Conservation (phyloP, 805 yeast species). For the Ogataea zsoltii region DNA sequence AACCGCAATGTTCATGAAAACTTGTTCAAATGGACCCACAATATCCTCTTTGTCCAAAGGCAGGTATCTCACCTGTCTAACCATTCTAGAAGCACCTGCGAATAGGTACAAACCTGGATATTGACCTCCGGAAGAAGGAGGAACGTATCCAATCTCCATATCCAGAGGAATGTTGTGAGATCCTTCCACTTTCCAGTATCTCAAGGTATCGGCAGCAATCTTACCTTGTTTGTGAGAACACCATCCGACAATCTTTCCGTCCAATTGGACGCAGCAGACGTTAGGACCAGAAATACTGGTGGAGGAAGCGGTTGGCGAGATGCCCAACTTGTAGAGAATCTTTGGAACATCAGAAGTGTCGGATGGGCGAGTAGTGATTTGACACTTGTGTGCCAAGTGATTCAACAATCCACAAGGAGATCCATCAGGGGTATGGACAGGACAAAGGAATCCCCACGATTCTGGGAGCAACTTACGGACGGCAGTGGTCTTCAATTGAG, state of each 20-base stretch:
- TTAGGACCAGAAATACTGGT: conserved; percentile 77
- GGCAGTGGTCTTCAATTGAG: conserved; percentile 95
- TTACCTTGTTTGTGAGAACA: conserved; percentile 86
- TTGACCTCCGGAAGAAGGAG: conserved; percentile 94
- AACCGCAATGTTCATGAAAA: conserved; percentile 93
- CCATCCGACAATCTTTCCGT: conserved; percentile 93
- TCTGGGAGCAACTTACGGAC: conserved; percentile 96
- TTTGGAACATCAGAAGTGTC: conserved; percentile 74
- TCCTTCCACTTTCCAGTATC: conserved; percentile 92
- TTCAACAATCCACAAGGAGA: conserved; percentile 98
- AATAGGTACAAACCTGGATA: conserved; percentile 93
- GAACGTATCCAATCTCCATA: conserved; percentile 92
- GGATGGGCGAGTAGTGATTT: conserved; percentile 71
- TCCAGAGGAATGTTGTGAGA: conserved; percentile 75
- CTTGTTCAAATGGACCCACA: conserved; percentile 98
- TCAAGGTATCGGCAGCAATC: conserved; percentile 82
- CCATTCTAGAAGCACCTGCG: conserved; percentile 92
- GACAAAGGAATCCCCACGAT: conserved; percentile 98
- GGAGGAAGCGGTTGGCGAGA: conserved; percentile 72
- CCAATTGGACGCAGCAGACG: conserved; percentile 87
- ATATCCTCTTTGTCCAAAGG: conserved; percentile 82
- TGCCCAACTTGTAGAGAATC: conserved; percentile 72
- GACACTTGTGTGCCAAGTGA: conserved; percentile 95
- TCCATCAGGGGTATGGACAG: conserved; percentile 99
- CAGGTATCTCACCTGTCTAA: conserved; percentile 90